Conservation (phyloP, 495 filamentous ascomycete genomes). For the Talaromyces liani region DNA sequence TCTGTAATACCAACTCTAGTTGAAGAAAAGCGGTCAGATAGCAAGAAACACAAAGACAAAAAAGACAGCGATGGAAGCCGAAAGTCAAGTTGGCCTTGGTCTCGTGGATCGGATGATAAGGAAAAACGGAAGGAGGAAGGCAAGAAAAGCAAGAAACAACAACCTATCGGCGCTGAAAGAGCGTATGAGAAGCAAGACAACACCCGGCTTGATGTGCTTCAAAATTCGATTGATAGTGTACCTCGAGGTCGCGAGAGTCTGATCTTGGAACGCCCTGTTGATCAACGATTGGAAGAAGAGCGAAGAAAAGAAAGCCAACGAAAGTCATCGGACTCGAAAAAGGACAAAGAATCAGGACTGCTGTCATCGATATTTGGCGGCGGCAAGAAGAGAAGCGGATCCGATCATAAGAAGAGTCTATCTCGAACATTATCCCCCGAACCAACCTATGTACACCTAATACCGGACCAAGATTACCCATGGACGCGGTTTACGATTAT, state of each 20-base stretch:
- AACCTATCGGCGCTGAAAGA: constrained; percentile 43
- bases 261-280: constrained; percentile 70
- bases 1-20: constrained; percentile 76
- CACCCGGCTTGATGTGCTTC: constrained; percentile 71
- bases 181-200: constrained; percentile 55
- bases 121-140: constrained; percentile 57
- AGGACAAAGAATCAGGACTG: constrained; percentile 74
- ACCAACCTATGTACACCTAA: constrained; percentile 59
- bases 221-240: constrained; percentile 65
- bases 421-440: constrained; percentile 77
- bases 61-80: constrained; percentile 52
- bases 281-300: constrained; percentile 71
- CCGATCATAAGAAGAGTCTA: constrained; percentile 66
- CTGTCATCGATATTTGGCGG: constrained; percentile 90
- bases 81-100: constrained; percentile 86
- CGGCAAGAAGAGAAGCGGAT: constrained; percentile 62
- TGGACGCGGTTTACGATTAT: constrained; percentile 95
- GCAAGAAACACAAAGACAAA: constrained; percentile 56
- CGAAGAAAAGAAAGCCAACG: constrained; percentile 71
- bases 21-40: constrained; percentile 58
- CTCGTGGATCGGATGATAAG: constrained; percentile 61
- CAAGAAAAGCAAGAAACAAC: constrained; percentile 54
- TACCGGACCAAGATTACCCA: constrained; percentile 84
- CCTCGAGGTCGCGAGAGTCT: constrained; percentile 74
- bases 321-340: constrained; percentile 70